Base-by-base conservation (phyloP, 2,329 filamentous ascomycete genomes). In the Zymoseptoria pseudotritici region DNA sequence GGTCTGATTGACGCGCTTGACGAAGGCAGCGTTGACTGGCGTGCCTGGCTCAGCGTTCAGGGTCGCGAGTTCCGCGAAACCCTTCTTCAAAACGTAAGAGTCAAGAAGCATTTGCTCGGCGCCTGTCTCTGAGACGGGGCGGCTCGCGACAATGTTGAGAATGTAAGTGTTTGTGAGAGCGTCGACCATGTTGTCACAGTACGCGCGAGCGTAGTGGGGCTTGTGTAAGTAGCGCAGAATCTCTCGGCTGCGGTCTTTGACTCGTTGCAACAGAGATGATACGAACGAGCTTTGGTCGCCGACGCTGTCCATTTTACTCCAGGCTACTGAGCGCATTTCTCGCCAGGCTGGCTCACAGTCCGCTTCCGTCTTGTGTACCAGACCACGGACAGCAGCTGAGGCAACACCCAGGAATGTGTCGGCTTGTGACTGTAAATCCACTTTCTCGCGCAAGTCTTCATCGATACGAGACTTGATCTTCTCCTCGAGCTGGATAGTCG, bases 81-180 rank as follows among this genome's bases (percentile, higher is more conserved):
- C 85, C 70, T 93, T 91, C 60, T 90, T 92, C 21, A 96, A 79
- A 8, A 90, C 89, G 70, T 97, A 97, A 65, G 93, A 92, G 75
- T 99, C 94, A 4, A 99, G 84, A 20, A 97, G 82, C 91, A 99
- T 97, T 85, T 96, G 94, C 74, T 99, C 93, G 10, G 94, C 94
- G 11, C 92, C 94, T 58, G 91, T 90, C 76, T 97, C 94, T 4
- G 91, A 93, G 54, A 99, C 88, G 0, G 94, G 94, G 66, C 87
- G 87, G 75, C 91, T 96, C 71, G 90, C 89, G 50, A 95, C 90
- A 60, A 97, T 88, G 70, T 89, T 96, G 63, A 81, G 79, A 65
- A 97, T 84, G 72, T 94, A 97, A 1, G 86, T 83, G 59, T 82
- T 88, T 17, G 89, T 88, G 64, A 97, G 78, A 63, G 90, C 83